Percentiles rank a stretch among this genome's conserved stretches.
phyloP scores from a whole-genome alignment of 1,284 basidiomycete species.

The Austroboletus novae-zelandiae region DNA sequence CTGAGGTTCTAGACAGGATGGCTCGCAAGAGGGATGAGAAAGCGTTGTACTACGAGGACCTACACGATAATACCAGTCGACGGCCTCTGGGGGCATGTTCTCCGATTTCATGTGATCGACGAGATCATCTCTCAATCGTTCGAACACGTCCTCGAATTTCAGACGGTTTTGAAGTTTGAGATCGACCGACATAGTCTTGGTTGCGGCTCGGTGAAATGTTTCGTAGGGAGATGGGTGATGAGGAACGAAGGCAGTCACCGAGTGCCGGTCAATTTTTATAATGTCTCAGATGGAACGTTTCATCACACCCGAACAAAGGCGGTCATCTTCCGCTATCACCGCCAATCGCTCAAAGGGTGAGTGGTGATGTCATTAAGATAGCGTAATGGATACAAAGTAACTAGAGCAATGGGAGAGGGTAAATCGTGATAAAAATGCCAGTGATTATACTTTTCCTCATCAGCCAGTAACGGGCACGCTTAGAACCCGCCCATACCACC shows the following conservation, averaged over 20 bases:
- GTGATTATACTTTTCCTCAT: conserved; percentile 5
- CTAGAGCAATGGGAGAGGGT: conserved; percentile 14
- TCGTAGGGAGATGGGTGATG: too few relatives aligned
- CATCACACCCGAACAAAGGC: too few relatives aligned
- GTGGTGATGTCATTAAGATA: conserved; percentile 26
- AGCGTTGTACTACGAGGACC: conserved; percentile 23
- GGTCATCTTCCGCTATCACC: too few relatives aligned
- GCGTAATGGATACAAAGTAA: neutral
- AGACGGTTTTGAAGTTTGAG: conserved; percentile 12
- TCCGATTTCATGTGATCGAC: conserved; percentile 49
- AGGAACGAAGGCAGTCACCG: too few relatives aligned
- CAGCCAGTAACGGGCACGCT: neutral
- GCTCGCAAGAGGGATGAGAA: neutral
- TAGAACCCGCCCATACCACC: conserved; percentile 54
- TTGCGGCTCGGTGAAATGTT: too few relatives aligned
- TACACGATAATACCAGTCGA: conserved; percentile 62
- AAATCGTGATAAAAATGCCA: conserved; percentile 10
- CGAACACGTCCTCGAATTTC: conserved; percentile 32
- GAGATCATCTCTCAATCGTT: conserved; percentile 31
- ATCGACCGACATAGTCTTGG: too few relatives aligned
- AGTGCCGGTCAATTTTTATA: too few relatives aligned
- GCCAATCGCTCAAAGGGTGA: conserved; percentile 4
- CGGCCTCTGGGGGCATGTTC: conserved; percentile 61
- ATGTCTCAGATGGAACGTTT: too few relatives aligned
- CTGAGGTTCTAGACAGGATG: conserved; percentile 67